Evolutionary conservation across 306 rosid species (phyloP), one percentile per base, ranked within the genome.

Genomic region (Mimosa bimucronata): DNA sequence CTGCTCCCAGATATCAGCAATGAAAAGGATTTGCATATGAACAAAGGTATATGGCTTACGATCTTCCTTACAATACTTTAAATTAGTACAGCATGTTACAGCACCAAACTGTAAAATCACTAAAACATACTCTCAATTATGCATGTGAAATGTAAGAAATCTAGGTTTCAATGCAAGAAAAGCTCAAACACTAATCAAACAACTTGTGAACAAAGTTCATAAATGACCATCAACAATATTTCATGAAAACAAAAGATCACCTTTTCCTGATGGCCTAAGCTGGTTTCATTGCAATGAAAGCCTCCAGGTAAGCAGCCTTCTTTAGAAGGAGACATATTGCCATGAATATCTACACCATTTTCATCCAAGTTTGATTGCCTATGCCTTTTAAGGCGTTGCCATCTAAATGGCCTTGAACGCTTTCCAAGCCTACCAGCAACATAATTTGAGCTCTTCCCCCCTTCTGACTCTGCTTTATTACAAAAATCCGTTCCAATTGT

Each of bases 381-480:
- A 79, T 62, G 83, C 74, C 82, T 87, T 87, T 84, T 88, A 66
- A 18, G 76, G 42, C 97, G 91, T 82, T 88, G 97, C 97, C 94
- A 92, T 25, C 89, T 67, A 84, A 82, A 90, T 34, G 91, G 94
- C 85, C 98, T 92, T 68, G 84, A 69, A 52, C 83, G 89, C 88
- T 92, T 94, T 76, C 86, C 74, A 41, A 64, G 83, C 77, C 12
- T 78, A 77, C 83, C 73, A 40, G 74, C 37, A 72, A 65, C 50
- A 83, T 69, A 70, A 82, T 66, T 81, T 29, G 65, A 79, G 71
- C 67, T 77, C 78, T 82, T 82, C 53, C 69, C 76, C 74, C 73
- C 80, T 66, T 82, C 79, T 55, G 69, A 81, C 58, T 72, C 85
- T 7, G 62, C 65, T 34, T 82, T 79, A 30, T 29, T 40, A 67